A percentile compares a stretch with the other conserved stretches of the same genome.
These are phyloP conservation scores for Cryphonectria radicalis DNA, from an alignment of 2,329 filamentous ascomycete species.

Conservation along the genomic window DNA sequence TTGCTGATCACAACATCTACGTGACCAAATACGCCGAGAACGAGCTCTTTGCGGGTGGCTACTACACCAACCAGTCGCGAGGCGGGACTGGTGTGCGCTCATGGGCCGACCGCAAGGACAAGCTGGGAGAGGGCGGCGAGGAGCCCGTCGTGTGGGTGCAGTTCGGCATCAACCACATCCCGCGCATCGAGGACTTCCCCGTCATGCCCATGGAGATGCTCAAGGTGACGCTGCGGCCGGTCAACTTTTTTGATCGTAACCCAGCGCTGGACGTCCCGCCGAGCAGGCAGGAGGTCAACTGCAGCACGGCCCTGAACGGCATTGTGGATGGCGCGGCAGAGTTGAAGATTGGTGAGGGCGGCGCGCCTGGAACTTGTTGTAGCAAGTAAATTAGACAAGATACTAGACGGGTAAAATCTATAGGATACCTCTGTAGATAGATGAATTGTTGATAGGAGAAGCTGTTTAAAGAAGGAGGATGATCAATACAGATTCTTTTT, in stretches of 20 bases:
- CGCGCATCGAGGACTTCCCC: conserved; percentile 68
- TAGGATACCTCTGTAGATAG: background rate
- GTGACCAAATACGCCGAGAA: conserved; percentile 42
- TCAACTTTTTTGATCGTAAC: conserved; percentile 57
- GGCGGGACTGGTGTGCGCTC: conserved; percentile 40
- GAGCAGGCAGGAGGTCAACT: conserved; percentile 48
- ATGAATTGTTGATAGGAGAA: background rate
- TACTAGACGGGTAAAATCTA: background rate
- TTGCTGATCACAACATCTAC: conserved; percentile 42
- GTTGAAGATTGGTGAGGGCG: conserved; percentile 25
- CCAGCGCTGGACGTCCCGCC: conserved; percentile 55
- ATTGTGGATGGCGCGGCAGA: conserved; percentile 23
- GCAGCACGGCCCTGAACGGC: conserved; percentile 39
- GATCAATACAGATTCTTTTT: background rate
- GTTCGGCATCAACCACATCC: conserved; percentile 62
- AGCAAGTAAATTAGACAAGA: background rate
- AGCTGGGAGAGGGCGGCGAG: conserved; percentile 42
- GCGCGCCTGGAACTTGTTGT: conserved; percentile 14
- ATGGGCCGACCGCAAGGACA: conserved; percentile 46
- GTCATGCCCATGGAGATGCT: conserved; percentile 68
- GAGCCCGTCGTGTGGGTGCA: conserved; percentile 59
- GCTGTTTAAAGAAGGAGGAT: background rate
- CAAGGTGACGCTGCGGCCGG: conserved; percentile 52
- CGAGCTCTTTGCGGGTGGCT: conserved; percentile 44
- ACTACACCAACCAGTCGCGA: conserved; percentile 47